Conservation (phyloP, 1,139 yeast genomes). For the Scheffersomyces insectosa region DNA sequence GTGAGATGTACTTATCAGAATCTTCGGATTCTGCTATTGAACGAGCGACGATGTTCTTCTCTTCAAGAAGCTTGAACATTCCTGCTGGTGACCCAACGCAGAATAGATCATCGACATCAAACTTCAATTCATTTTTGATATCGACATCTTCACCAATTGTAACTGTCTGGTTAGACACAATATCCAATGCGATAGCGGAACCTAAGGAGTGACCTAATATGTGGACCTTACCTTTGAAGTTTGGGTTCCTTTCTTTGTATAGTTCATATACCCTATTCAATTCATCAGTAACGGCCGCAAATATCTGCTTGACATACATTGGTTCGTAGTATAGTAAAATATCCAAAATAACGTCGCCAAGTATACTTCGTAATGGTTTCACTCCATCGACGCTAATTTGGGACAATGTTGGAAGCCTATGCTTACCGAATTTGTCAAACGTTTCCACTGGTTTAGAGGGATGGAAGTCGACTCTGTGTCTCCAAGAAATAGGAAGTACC, state of each 20-base stretch:
- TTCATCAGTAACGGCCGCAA: slow-evolving; percentile 65
- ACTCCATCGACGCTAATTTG: slow-evolving; percentile 84
- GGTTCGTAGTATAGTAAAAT: slow-evolving; percentile 84
- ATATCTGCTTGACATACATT: slow-evolving; percentile 59
- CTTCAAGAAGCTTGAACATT: slow-evolving; percentile 70
- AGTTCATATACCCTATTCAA: slow-evolving; percentile 67
- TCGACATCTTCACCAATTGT: slow-evolving; percentile 19
- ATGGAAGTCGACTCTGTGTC: slow-evolving; percentile 65
- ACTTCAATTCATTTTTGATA: slow-evolving; percentile 42
- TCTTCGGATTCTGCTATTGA: slow-evolving; percentile 15
- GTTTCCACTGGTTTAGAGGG: slow-evolving; percentile 42
- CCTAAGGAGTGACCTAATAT: slow-evolving; percentile 92
- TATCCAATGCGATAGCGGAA: slow-evolving; percentile 79
- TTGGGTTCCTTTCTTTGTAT: slow-evolving; percentile 66
- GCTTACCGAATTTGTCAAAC: slow-evolving; percentile 28
- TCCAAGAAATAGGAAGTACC: slow-evolving; percentile 77
- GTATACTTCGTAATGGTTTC: slow-evolving; percentile 68
- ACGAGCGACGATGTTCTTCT: slow-evolving; percentile 52
- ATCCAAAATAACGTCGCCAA: slow-evolving; percentile 88
- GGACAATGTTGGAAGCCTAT: slow-evolving; percentile 60
- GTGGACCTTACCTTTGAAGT: slow-evolving; percentile 77
- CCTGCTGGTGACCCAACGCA: slow-evolving; percentile 91
- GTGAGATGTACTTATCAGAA: slow-evolving; percentile 27
- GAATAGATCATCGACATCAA: slow-evolving; percentile 74
- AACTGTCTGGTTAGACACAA: slow-evolving; percentile 60